These are phyloP conservation scores for Anthracocystis setariae DNA, from an alignment of 1,284 basidiomycete species.

Conservation along the genomic window DNA sequence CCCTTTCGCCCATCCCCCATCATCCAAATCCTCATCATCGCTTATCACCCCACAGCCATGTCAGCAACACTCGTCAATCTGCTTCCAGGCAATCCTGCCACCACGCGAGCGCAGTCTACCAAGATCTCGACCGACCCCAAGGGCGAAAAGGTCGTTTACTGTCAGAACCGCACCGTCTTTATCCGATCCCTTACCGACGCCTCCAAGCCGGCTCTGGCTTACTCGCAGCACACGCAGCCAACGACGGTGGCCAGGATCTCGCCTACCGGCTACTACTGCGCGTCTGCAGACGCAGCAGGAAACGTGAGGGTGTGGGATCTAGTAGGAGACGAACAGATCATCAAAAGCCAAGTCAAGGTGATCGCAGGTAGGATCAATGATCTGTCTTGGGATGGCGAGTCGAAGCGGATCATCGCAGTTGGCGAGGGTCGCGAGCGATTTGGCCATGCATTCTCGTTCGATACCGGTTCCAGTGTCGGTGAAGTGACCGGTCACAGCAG, in stretches of 20 bases:
- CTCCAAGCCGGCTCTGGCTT: constrained; percentile 69
- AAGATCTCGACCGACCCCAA: constrained; percentile 79
- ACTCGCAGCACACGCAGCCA: constrained; percentile 83
- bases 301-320: constrained; percentile 88
- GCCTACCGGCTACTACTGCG: constrained; percentile 93
- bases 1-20: background rate
- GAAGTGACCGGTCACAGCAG: constrained; percentile 94
- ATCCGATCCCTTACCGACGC: constrained; percentile 69
- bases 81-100: constrained; percentile 59
- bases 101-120: constrained; percentile 76
- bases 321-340: constrained; percentile 82
- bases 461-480: constrained; percentile 84
- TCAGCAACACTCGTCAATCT: constrained; percentile 38
- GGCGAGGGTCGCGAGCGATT: constrained; percentile 90
- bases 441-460: constrained; percentile 68
- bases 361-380: constrained; percentile 88
- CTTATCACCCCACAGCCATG: constrained; percentile 20
- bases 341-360: constrained; percentile 78
- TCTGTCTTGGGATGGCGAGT: constrained; percentile 92
- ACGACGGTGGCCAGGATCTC: constrained; percentile 90
- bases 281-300: constrained; percentile 72
- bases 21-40: background rate
- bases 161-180: constrained; percentile 82
- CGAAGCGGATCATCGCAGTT: constrained; percentile 91
- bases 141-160: constrained; percentile 81